Evolutionary conservation across 345 rosid species (phyloP).

Genomic region (Rhizophora mangle): DNA sequence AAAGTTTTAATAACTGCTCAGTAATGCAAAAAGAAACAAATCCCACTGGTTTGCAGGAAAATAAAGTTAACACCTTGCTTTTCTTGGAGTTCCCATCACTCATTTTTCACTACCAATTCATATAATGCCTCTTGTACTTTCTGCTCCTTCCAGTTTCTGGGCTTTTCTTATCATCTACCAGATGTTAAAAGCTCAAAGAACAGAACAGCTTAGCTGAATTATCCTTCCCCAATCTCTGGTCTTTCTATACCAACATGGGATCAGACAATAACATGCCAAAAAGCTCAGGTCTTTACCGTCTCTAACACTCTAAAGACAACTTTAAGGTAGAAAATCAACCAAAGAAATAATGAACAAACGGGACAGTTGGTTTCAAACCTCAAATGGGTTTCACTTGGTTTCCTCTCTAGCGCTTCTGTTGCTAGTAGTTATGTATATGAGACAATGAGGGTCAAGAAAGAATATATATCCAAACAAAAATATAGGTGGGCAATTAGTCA

Average conservation of each 20-base stretch:
- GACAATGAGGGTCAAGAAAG: conserved; percentile 22
- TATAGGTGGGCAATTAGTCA: conserved; percentile 21
- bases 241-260: neutral
- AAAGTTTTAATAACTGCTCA: neutral
- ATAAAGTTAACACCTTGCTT: conserved; percentile 66
- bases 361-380: conserved; percentile 10
- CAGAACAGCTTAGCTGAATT: conserved; percentile 14
- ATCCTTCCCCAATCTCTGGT: conserved; percentile 18
- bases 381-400: conserved; percentile 16
- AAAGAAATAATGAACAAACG: conserved; percentile 6
- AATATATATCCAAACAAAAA: conserved; percentile 26
- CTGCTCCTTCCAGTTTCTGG: conserved; percentile 12
- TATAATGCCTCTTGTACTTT: conserved; percentile 27
- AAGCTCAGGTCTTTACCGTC: conserved; percentile 13
- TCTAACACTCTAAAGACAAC: neutral
- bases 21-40: conserved; percentile 9
- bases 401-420: conserved; percentile 10
- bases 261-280: conserved; percentile 1
- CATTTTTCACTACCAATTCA: conserved; percentile 58
- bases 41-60: conserved; percentile 12
- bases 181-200: conserved; percentile 16
- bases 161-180: conserved; percentile 22
- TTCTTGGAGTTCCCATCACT: conserved; percentile 79
- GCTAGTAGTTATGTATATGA: conserved; percentile 21
- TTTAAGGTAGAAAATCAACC: conserved; percentile 2